Base-by-base conservation (phyloP, 257 asterid genomes). In the Jacaranda mimosifolia region DNA sequence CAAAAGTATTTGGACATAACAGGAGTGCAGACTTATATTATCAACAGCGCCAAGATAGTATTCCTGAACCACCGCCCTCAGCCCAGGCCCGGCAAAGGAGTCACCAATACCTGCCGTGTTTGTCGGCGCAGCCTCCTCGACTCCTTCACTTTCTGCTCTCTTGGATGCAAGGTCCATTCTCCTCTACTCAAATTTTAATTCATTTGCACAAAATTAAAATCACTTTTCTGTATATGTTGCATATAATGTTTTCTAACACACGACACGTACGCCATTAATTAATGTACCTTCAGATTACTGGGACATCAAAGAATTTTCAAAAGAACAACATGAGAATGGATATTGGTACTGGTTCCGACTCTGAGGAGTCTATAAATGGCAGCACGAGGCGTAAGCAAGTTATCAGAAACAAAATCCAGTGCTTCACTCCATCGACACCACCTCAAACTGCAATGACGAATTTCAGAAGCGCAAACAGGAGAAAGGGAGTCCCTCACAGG, bases 11-110 rank as follows among this genome's bases (percentile, higher is more conserved):
- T 90, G 91, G 96, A 90, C 72, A 90, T 87, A 39, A 39, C 88
- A 17, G 87, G 83, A 3, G 91, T 90, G 8, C 96, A 90, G 81
- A 90, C 93, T 35, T 90, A 90, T 88, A 74, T 90, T 56, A 90
- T 90, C 88, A 90, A 90, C 85, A 90, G 96, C 72, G 96, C 96
- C 12, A 90, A 88, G 78, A 84, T 90, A 21, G 91, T 90, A 70
- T 90, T 90, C 57, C 85, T 90, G 77, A 90, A 90, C 60, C 90
- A 90, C 60, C 83, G 96, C 67, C 96, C 96, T 9, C 96, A 90
- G 83, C 96, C 91, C 6, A 81, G 93, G 82, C 88, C 88, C 5
- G 88, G 89, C 18, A 90, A 90, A 82, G 91, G 93, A 55, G 90
- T 79, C 67, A 84, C 93, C 67, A 90, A 90, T 62, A 65, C 90